Conservation (phyloP, 441 rosid genomes). For the Adansonia madagascariensis region DNA sequence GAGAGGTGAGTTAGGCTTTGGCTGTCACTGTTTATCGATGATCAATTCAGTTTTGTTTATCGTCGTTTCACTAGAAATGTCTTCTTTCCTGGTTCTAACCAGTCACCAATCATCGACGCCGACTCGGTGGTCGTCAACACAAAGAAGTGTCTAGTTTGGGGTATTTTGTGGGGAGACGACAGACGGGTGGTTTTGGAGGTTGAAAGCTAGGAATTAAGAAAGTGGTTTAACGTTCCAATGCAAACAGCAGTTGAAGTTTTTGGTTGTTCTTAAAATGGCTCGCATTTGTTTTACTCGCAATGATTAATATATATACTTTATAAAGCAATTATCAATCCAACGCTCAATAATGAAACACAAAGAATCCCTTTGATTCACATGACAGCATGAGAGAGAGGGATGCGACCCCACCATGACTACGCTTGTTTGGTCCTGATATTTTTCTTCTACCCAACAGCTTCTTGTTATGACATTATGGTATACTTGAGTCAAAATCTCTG, state of each 20-base stretch:
- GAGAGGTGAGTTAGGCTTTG: not conserved
- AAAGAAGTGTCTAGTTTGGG: not conserved
- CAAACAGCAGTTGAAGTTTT: not conserved
- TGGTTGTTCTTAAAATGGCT: too few species aligned
- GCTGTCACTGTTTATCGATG: conserved; percentile 1
- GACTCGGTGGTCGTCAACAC: conserved; percentile 11
- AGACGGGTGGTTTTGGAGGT: not conserved
- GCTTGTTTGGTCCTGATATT: not conserved
- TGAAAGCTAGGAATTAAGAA: not conserved
- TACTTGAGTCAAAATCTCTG: not conserved
- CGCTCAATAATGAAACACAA: not conserved
- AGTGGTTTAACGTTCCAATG: not conserved
- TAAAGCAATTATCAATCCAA: not conserved
- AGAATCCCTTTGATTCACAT: not conserved
- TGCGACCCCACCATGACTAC: not conserved
- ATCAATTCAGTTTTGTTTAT: not conserved
- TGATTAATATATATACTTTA: too few species aligned
- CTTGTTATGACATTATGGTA: not conserved
- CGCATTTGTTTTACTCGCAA: too few species aligned
- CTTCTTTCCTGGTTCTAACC: conserved; percentile 17
- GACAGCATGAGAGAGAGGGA: not conserved
- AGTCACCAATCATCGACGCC: conserved; percentile 26
- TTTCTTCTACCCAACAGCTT: not conserved
- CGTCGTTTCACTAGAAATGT: conserved; percentile 23
- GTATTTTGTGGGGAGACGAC: not conserved